A percentile compares a stretch with the other conserved stretches of the same genome.
These are phyloP conservation scores for Collybiopsis confluens DNA, from an alignment of 768 basidiomycete genomes.

Conservation along the genomic window DNA sequence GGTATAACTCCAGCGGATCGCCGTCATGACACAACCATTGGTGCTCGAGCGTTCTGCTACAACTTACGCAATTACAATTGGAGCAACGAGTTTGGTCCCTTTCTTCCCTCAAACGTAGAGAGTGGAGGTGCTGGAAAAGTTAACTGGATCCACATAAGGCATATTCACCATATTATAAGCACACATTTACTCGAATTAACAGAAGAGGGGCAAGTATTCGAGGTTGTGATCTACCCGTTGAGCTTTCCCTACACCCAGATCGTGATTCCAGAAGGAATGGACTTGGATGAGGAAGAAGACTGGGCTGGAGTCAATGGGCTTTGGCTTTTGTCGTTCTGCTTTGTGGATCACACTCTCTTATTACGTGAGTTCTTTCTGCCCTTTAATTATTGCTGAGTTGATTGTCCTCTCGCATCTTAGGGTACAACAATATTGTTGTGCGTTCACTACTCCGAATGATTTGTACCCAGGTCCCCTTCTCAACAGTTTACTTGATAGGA, in stretches of 20 bases:
- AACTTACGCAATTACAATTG: constrained; percentile 51
- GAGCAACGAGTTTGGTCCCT: constrained; percentile 55
- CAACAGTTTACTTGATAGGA: constrained; percentile 14
- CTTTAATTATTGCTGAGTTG: neutral
- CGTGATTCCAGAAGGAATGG: constrained; percentile 33
- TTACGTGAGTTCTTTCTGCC: constrained; percentile 39
- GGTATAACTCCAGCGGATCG: constrained; percentile 49
- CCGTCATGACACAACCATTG: constrained; percentile 24
- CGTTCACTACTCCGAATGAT: neutral
- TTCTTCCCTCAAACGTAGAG: constrained; percentile 26
- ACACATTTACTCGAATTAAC: constrained; percentile 44
- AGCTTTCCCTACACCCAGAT: constrained; percentile 53
- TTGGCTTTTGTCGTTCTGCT: constrained; percentile 66
- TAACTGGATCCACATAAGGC: constrained; percentile 59
- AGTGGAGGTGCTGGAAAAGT: constrained; percentile 34
- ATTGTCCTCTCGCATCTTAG: constrained; percentile 24
- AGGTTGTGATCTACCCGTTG: constrained; percentile 40
- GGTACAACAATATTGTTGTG: constrained; percentile 37
- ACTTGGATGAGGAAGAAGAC: constrained; percentile 36
- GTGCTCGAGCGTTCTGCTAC: constrained; percentile 57
- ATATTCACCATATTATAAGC: constrained; percentile 51
- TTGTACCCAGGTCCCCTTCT: neutral
- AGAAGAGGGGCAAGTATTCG: constrained; percentile 24
- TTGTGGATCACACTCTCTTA: constrained; percentile 64
- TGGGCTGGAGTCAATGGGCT: constrained; percentile 58